phyloP scores from a whole-genome alignment of 495 filamentous ascomycete species.

The Tuber umbilicatum region DNA sequence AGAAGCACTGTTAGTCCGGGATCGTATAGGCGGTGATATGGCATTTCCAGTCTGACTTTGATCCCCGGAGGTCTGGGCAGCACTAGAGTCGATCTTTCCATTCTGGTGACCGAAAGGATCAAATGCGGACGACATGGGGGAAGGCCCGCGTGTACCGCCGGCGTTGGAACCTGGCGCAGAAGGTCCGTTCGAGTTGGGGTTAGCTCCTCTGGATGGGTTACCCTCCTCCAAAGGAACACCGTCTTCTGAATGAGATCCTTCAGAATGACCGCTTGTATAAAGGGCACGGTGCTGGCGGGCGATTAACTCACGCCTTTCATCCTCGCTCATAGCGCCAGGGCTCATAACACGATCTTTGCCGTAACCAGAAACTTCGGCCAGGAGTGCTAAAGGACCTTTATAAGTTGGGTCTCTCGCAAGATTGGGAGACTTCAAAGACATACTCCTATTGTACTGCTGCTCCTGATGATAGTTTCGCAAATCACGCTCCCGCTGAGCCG shows the following conservation, averaged over 20 bases:
- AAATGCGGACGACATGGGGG: constrained; percentile 53
- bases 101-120: constrained; percentile 55
- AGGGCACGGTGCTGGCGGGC: constrained; percentile 88
- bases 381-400: constrained; percentile 59
- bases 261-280: constrained; percentile 63
- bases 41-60: neutral
- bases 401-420: constrained; percentile 42
- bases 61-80: constrained; percentile 38
- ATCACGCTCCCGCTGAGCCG: constrained; percentile 96
- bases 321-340: constrained; percentile 85
- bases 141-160: constrained; percentile 50
- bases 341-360: constrained; percentile 79
- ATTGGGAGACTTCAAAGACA: constrained; percentile 42
- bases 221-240: constrained; percentile 54
- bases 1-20: constrained; percentile 81
- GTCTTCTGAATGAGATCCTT: constrained; percentile 41
- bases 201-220: constrained; percentile 53
- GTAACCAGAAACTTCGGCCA: constrained; percentile 69
- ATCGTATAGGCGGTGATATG: constrained; percentile 54
- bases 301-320: constrained; percentile 91
- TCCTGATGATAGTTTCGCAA: constrained; percentile 99
- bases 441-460: constrained; percentile 99
- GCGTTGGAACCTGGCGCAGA: constrained; percentile 46
- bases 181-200: constrained; percentile 54
- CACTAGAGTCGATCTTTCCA: constrained; percentile 40